Percentiles rank a stretch among this genome's conserved stretches.
Evolutionary conservation across 805 yeast genomes (phyloP).

Genomic region (Debaryomyces castellii): DNA sequence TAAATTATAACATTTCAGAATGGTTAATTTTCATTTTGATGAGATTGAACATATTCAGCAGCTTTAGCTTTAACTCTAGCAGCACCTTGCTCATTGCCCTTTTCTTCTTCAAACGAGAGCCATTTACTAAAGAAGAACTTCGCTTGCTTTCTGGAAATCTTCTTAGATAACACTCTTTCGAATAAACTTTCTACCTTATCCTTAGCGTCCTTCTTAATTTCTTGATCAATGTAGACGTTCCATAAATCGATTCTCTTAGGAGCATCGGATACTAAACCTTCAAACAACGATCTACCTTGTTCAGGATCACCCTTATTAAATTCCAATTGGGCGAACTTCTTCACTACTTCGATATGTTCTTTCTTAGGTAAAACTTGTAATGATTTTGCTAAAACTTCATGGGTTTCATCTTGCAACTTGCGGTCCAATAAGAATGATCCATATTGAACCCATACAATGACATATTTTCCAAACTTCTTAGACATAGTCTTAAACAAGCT

Average conservation of each 20-base stretch:
- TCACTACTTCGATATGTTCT: slow-evolving; percentile 74
- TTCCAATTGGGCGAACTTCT: slow-evolving; percentile 87
- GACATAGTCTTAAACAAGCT: slow-evolving; percentile 62
- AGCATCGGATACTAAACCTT: slow-evolving; percentile 85
- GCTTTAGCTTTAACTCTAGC: slow-evolving; percentile 92
- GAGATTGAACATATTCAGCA: slow-evolving; percentile 60
- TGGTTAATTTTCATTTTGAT: slow-evolving; percentile 6
- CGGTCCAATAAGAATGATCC: slow-evolving; percentile 73
- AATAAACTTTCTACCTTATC: slow-evolving; percentile 73
- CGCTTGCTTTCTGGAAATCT: slow-evolving; percentile 83
- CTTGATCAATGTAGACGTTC: slow-evolving; percentile 95
- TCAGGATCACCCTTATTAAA: slow-evolving; percentile 86
- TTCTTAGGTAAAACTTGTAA: slow-evolving; percentile 69
- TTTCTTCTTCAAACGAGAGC: slow-evolving; percentile 75
- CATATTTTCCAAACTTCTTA: slow-evolving; percentile 74
- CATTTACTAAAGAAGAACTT: slow-evolving; percentile 93
- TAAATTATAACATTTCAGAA: neutral
- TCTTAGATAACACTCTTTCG: slow-evolving; percentile 71
- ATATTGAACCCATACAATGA: slow-evolving; percentile 78
- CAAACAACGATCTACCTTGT: slow-evolving; percentile 92
- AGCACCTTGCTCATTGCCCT: slow-evolving; percentile 64
- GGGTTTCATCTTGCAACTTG: slow-evolving; percentile 58
- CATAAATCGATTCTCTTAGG: slow-evolving; percentile 92
- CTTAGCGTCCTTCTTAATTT: slow-evolving; percentile 66
- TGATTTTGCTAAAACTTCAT: slow-evolving; percentile 71